Base-by-base conservation (phyloP, 371 early-diverging fungal genomes). In the Circinella umbellata region DNA sequence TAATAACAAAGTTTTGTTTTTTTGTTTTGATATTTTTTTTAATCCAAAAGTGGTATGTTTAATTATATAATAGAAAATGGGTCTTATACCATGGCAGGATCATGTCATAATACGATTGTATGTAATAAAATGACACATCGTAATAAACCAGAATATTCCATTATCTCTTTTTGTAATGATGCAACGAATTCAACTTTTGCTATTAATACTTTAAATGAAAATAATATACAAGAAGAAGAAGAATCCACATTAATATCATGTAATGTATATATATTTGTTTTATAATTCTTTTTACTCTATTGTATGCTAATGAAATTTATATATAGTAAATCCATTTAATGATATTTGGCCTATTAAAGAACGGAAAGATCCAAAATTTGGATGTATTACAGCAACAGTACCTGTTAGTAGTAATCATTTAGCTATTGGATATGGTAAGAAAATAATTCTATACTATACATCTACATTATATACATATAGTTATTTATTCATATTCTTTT, bases 381-480 rank as follows among this genome's bases (percentile, higher is more conserved):
- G 79, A 3, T 51, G 69, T 27, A 79, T 88, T 51, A 88, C 87
- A 0, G 76, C 75, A n/a, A 82, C 87, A 0, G 70, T 77, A 13
- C 85, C 84, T 57, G 78, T 88, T 4, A 80, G 80, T 66, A 84
- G 84, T 46, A 83, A 80, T 18, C 74, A 83, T 62, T 74, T 88
- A 39, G 90, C 90, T 2, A 70, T 88, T 49, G 90, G 89, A 1
- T 83, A 81, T 63, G 87, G 90, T 86, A 79, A 69, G 69, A 47
- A 3, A 47, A 47, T n/a, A 47, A 47, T 27, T 27, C 0, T 27
- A 42, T 1, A 42, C 42, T 2, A 42, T 11, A 6, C 9, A 42
- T 42, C 42, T 6, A 42, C 42, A 9, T 42, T 1, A 42, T 42
- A 1, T 6, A 42, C 42, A 9, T 42, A 3, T 42, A 6, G 11